phyloP scores from a whole-genome alignment of 1,139 yeast species.

The Zygosaccharomyces sapae region DNA sequence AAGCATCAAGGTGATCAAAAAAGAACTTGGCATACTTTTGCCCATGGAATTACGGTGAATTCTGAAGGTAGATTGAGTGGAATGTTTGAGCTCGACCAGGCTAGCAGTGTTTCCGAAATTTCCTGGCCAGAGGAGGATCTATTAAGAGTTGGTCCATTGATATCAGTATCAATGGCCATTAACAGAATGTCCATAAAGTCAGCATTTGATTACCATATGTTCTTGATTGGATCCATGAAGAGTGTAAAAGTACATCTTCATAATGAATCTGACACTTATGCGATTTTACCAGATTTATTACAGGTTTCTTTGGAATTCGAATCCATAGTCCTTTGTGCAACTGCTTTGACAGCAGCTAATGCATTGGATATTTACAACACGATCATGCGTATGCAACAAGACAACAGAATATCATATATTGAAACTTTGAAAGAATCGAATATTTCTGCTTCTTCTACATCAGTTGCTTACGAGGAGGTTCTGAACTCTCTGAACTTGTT shows the following conservation, averaged over 20 bases:
- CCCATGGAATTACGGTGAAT: conserved; percentile 49
- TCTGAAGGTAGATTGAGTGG: conserved; percentile 84
- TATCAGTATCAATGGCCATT: conserved; percentile 58
- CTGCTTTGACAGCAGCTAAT: conserved; percentile 83
- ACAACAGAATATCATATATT: conserved; percentile 63
- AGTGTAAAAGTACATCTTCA: conserved; percentile 54
- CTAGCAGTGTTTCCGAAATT: conserved; percentile 60
- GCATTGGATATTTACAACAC: conserved; percentile 73
- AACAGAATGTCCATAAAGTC: conserved; percentile 54
- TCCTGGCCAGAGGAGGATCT: conserved; percentile 57
- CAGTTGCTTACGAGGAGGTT: conserved; percentile 22
- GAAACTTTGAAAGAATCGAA: conserved; percentile 49
- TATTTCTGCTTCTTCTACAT: conserved; percentile 20
- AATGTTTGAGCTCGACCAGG: conserved; percentile 45
- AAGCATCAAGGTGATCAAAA: conserved; percentile 68
- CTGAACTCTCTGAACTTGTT: conserved; percentile 32
- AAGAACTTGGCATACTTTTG: conserved; percentile 62
- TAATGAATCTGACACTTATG: conserved; percentile 57
- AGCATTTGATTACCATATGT: conserved; percentile 81
- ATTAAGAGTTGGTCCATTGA: conserved; percentile 58
- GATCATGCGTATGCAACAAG: conserved; percentile 66
- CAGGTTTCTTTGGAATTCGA: conserved; percentile 55
- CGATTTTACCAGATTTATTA: conserved; percentile 53
- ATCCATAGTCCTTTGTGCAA: conserved; percentile 57
- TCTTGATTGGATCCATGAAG: conserved; percentile 56